Conservation (phyloP, 768 basidiomycete genomes). For the Tricholoma furcatifolium region DNA sequence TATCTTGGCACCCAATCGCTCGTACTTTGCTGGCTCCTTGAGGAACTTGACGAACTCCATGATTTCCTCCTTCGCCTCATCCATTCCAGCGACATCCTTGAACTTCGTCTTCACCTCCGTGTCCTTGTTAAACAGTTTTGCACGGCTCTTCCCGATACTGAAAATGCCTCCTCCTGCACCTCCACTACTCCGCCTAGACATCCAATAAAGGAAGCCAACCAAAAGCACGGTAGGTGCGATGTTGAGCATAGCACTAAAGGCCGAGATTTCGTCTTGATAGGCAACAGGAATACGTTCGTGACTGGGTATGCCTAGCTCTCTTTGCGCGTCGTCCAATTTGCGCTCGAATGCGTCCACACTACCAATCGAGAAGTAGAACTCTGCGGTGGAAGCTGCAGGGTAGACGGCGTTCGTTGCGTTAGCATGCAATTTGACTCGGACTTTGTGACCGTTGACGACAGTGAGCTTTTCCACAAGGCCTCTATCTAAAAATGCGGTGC, state of each 20-base stretch:
- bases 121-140: slow-evolving; percentile 96
- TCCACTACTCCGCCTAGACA: slow-evolving; percentile 69
- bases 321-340: slow-evolving; percentile 91
- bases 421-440: slow-evolving; percentile 90
- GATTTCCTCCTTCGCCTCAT: slow-evolving; percentile 99
- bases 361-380: slow-evolving; percentile 96
- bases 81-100: slow-evolving; percentile 98
- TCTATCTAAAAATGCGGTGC: slow-evolving; percentile 94
- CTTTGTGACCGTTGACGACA: slow-evolving; percentile 87
- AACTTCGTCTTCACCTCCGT: slow-evolving; percentile 92
- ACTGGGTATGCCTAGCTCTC: slow-evolving; percentile 87
- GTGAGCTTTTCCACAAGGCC: slow-evolving; percentile 92
- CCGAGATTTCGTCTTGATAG: slow-evolving; percentile 93
- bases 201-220: slow-evolving; percentile 86
- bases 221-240: slow-evolving; percentile 95
- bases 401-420: slow-evolving; percentile 84
- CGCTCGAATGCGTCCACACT: slow-evolving; percentile 96
- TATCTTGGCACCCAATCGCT: slow-evolving; percentile 96
- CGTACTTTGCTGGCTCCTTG: slow-evolving; percentile 92
- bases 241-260: slow-evolving; percentile 76
- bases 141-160: slow-evolving; percentile 93
- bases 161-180: slow-evolving; percentile 88
- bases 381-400: slow-evolving; percentile 55
- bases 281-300: slow-evolving; percentile 95
- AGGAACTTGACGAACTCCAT: slow-evolving; percentile 99